Evolutionary conservation across 805 yeast genomes (phyloP).

Genomic region (Grigorovia yakushimaensis): DNA sequence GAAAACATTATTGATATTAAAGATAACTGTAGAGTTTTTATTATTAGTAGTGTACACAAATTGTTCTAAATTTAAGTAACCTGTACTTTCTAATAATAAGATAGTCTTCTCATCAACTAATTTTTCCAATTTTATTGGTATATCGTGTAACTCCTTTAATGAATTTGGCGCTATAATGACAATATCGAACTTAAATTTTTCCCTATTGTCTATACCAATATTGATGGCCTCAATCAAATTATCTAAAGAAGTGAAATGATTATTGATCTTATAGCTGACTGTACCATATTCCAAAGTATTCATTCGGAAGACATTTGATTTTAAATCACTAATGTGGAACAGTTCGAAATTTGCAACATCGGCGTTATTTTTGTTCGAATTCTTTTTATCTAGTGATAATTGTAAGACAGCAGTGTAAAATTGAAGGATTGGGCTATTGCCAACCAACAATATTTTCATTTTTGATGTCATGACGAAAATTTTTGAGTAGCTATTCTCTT

Average conservation of each 20-base stretch:
- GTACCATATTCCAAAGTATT: conserved; percentile 14
- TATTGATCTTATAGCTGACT: conserved; percentile 8
- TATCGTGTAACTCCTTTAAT: conserved; percentile 37
- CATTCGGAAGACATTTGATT: conserved; percentile 7
- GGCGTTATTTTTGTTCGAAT: background rate
- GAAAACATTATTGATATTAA: conserved; percentile 31
- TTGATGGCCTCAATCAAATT: conserved; percentile 8
- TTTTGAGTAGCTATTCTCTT: too few species aligned
- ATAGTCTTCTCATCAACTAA: conserved; percentile 35
- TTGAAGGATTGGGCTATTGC: conserved; percentile 18
- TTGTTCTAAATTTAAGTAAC: conserved; percentile 59
- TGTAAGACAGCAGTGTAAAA: conserved; percentile 20
- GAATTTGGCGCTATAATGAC: conserved; percentile 38
- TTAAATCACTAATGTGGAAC: conserved; percentile 18
- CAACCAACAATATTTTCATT: conserved; percentile 14
- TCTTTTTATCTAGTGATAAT: conserved; percentile 2
- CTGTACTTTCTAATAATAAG: conserved; percentile 55
- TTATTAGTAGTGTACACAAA: conserved; percentile 37
- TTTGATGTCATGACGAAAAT: conserved; percentile 2
- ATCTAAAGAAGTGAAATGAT: conserved; percentile 20
- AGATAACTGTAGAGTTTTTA: background rate
- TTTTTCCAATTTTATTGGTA: conserved; percentile 29
- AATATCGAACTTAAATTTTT: conserved; percentile 29
- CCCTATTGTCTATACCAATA: background rate
- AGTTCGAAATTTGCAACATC: conserved; percentile 11